Percentiles rank a stretch among this genome's conserved stretches.
Conservation (phyloP, 2,329 filamentous ascomycete species). For the Madurella fahalii region DNA sequence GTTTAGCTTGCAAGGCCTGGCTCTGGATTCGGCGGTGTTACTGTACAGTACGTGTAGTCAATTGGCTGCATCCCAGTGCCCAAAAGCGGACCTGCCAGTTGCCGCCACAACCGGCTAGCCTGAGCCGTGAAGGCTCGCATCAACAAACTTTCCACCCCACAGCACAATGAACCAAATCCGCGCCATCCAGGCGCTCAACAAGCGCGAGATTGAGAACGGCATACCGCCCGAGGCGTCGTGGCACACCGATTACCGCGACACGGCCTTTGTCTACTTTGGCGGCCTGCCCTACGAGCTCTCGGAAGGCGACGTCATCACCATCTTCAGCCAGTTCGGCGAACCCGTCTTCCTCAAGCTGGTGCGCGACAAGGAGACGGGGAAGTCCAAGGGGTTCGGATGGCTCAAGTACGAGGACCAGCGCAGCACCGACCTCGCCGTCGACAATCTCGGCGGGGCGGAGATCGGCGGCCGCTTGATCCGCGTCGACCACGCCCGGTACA, state of each 20-base stretch:
- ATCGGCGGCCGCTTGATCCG: conserved; percentile 75
- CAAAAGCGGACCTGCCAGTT: too few relatives aligned
- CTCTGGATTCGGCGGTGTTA: too few relatives aligned
- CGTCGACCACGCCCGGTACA: conserved; percentile 92
- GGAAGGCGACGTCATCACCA: conserved; percentile 92
- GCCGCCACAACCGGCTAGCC: too few relatives aligned
- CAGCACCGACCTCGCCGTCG: conserved; percentile 91
- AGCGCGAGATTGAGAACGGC: conserved; percentile 86
- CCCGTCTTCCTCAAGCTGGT: conserved; percentile 89
- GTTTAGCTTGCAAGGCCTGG: too few relatives aligned
- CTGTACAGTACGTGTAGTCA: too few relatives aligned
- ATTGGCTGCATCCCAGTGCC: too few relatives aligned
- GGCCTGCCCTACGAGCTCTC: conserved; percentile 88
- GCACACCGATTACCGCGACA: conserved; percentile 94
- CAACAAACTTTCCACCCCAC: neutral
- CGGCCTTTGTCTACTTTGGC: conserved; percentile 94
- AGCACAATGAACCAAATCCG: conserved; percentile 83
- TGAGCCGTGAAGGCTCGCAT: too few relatives aligned
- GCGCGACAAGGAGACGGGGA: conserved; percentile 93
- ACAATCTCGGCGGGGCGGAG: conserved; percentile 85
- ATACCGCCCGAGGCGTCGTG: conserved; percentile 86
- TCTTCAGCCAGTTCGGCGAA: conserved; percentile 96
- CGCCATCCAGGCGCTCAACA: conserved; percentile 87
- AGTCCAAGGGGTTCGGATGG: conserved; percentile 91
- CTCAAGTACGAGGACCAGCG: conserved; percentile 98